These are phyloP conservation scores for Barnettozyma sp. DNA, from an alignment of 805 yeast species.

Conservation along the genomic window DNA sequence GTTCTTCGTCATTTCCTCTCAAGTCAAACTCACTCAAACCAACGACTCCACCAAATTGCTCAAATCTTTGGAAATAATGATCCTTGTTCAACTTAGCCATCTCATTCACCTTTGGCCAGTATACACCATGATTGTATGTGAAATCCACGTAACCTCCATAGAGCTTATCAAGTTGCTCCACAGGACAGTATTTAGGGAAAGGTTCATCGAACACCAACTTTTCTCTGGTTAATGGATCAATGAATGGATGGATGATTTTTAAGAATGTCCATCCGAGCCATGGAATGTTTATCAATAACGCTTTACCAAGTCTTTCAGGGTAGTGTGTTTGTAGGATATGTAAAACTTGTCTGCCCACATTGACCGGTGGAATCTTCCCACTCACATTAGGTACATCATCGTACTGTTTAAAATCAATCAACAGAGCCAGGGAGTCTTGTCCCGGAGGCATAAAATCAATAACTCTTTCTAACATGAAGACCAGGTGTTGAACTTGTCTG, in stretches of 20 bases:
- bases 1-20: constrained; percentile 36
- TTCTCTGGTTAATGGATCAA: constrained; percentile 91
- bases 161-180: constrained; percentile 69
- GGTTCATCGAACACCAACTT: constrained; percentile 91
- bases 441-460: constrained; percentile 95
- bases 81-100: constrained; percentile 52
- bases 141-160: constrained; percentile 86
- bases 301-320: constrained; percentile 94
- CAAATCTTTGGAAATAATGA: constrained; percentile 63
- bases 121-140: constrained; percentile 68
- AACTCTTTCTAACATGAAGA: constrained; percentile 84
- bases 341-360: constrained; percentile 85
- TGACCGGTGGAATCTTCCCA: constrained; percentile 80
- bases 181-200: constrained; percentile 74
- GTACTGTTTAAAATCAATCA: constrained; percentile 87
- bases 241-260: constrained; percentile 88
- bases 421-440: constrained; percentile 85
- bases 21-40: constrained; percentile 83
- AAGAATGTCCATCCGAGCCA: constrained; percentile 90
- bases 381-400: constrained; percentile 39
- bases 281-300: constrained; percentile 86
- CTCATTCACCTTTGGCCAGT: constrained; percentile 67
- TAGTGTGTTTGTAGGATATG: constrained; percentile 94
- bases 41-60: constrained; percentile 57
- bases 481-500: constrained; percentile 93